Percentiles rank a stretch among this genome's conserved stretches.
phyloP scores from a whole-genome alignment of 805 yeast genomes.

The Suhomyces faveliae region DNA sequence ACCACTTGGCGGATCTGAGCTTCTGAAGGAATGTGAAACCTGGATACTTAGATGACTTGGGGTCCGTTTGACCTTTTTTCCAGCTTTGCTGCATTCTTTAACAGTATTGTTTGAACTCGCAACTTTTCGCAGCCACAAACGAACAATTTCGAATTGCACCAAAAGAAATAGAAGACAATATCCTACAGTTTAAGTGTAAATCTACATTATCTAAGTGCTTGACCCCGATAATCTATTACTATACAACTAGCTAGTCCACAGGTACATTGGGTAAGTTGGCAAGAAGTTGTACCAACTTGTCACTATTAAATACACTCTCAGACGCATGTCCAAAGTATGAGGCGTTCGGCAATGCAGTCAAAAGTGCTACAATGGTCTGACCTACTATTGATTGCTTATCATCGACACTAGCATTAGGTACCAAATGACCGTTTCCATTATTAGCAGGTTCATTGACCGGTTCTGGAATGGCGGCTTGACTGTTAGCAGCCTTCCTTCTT shows the following conservation, averaged over 20 bases:
- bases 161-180: no score
- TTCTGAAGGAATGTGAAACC: neutral
- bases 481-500: slow-evolving; percentile 3
- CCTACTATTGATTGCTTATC: slow-evolving; percentile 12
- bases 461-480: neutral
- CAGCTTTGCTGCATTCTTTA: neutral
- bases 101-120: neutral
- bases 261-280: slow-evolving; percentile 30
- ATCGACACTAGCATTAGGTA: slow-evolving; percentile 2
- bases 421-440: neutral
- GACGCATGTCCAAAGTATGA: slow-evolving; percentile 48
- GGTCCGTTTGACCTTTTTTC: neutral
- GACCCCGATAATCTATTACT: neutral
- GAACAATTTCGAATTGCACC: no score
- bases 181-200: no score
- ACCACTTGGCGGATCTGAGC: neutral
- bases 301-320: slow-evolving; percentile 53
- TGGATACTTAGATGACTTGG: neutral
- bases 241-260: slow-evolving; percentile 2
- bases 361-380: slow-evolving; percentile 12
- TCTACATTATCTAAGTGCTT: no score
- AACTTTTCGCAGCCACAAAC: slow-evolving; percentile 2
- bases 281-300: slow-evolving; percentile 47
- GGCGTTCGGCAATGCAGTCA: slow-evolving; percentile 53
- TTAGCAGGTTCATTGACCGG: neutral